Percentiles rank a stretch among this genome's conserved stretches.
Evolutionary conservation across 805 yeast species (phyloP).

Genomic region (Metschnikowia drakensbergensis): DNA sequence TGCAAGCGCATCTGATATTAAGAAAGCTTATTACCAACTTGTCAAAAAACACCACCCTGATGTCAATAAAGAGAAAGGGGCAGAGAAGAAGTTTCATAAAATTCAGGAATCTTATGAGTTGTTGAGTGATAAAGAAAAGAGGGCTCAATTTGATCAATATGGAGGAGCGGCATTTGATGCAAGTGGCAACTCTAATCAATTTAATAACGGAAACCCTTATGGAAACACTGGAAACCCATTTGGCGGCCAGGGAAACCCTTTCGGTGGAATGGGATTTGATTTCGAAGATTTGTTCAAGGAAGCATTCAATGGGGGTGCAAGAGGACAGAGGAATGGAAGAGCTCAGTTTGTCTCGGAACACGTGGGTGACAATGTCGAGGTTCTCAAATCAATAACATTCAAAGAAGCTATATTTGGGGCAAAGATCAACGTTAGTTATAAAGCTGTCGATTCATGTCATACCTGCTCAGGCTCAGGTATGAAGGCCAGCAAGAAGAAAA

Average conservation of each 20-base stretch:
- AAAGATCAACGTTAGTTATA: constrained; percentile 60
- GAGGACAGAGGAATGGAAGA: constrained; percentile 27
- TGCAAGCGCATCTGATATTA: constrained; percentile 81
- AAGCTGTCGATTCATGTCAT: constrained; percentile 69
- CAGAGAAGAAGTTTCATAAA: constrained; percentile 86
- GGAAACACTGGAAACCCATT: constrained; percentile 44
- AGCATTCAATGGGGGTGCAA: constrained; percentile 45
- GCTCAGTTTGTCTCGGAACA: constrained; percentile 64
- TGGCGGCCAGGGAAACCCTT: constrained; percentile 46
- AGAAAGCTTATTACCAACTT: constrained; percentile 87
- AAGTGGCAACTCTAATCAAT: constrained; percentile 49
- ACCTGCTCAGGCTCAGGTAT: constrained; percentile 86
- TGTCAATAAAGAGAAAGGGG: constrained; percentile 84
- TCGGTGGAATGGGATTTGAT: constrained; percentile 50
- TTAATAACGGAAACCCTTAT: constrained; percentile 34
- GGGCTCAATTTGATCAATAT: constrained; percentile 85
- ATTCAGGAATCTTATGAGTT: constrained; percentile 94
- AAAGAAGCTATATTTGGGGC: constrained; percentile 87
- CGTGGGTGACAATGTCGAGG: constrained; percentile 86
- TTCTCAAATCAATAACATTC: constrained; percentile 66
- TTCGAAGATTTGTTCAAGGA: constrained; percentile 45
- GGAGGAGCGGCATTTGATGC: constrained; percentile 83
- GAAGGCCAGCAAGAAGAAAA: constrained; percentile 67
- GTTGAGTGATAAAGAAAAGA: constrained; percentile 77
- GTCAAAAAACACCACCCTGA: constrained; percentile 97